Evolutionary conservation across 495 filamentous ascomycete species (phyloP).

Genomic region (Neurospora intermedia): DNA sequence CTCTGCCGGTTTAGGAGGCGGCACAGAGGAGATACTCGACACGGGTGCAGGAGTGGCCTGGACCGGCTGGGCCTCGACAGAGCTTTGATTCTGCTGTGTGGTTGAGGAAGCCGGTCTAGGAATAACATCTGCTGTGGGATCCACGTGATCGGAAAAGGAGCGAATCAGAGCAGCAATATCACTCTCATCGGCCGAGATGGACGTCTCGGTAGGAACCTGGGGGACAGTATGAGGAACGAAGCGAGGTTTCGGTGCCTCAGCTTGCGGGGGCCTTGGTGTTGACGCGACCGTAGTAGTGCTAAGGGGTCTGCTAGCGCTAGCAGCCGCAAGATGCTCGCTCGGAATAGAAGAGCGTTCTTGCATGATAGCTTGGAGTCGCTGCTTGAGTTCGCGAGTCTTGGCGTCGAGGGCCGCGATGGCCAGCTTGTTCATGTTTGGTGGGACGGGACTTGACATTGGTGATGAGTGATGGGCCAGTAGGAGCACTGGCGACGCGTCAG

Average conservation of each 20-base stretch:
- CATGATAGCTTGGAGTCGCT: neutral
- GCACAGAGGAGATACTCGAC: neutral
- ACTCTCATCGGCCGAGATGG: conserved; percentile 11
- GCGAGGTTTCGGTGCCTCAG: neutral
- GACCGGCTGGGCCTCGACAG: neutral
- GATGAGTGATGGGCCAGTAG: neutral
- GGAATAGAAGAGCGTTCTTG: neutral
- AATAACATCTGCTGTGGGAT: neutral
- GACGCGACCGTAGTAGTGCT: neutral
- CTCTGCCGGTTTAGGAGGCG: neutral
- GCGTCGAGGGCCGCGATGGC: neutral
- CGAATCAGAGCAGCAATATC: conserved; percentile 18
- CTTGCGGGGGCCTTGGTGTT: neutral
- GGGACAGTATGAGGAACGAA: conserved; percentile 3
- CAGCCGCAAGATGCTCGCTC: neutral
- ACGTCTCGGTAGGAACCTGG: neutral
- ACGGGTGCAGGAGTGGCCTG: neutral
- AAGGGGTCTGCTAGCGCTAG: neutral
- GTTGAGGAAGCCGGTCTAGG: neutral
- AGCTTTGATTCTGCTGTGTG: neutral
- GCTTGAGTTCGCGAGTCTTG: neutral
- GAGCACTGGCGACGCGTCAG: neutral
- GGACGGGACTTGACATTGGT: neutral
- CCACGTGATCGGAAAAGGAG: conserved; percentile 5
- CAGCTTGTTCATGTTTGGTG: neutral